A percentile compares a stretch with the other conserved stretches of the same genome.
Conservation (phyloP, 306 rosid species). For the Prunus mume region DNA sequence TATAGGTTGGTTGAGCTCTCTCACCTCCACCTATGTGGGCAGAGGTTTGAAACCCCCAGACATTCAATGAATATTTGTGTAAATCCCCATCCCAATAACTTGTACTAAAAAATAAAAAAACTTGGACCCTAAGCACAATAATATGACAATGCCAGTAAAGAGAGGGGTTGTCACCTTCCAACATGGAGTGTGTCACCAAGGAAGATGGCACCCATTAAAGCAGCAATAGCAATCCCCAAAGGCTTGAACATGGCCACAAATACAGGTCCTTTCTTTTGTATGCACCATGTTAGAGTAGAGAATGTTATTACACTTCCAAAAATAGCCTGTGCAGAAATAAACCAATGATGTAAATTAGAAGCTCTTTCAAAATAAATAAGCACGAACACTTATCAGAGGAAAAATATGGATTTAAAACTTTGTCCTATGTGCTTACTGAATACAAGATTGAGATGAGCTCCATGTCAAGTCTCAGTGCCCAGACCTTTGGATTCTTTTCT, state of each 20-base stretch:
- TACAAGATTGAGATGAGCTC: conserved; percentile 49
- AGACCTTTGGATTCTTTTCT: conserved; percentile 47
- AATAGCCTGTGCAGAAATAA: conserved; percentile 34
- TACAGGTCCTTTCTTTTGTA: conserved; percentile 60
- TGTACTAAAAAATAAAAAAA: no score
- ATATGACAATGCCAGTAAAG: background rate
- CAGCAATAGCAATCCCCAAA: conserved; percentile 60
- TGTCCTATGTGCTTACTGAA: conserved; percentile 44
- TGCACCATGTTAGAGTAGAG: conserved; percentile 54
- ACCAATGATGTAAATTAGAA: conserved; percentile 1
- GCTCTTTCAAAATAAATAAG: conserved; percentile 10
- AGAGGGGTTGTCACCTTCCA: conserved; percentile 41
- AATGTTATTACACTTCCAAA: conserved; percentile 49
- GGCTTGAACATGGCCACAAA: conserved; percentile 68
- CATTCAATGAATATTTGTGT: no score
- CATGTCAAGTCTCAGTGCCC: conserved; percentile 46
- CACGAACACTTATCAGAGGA: background rate
- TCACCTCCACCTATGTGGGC: no score
- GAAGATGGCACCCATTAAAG: conserved; percentile 48
- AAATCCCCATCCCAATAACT: no score
- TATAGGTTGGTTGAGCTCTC: no score
- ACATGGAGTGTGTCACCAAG: conserved; percentile 58
- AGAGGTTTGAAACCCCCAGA: no score
- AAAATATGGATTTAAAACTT: background rate
- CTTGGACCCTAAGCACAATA: background rate